Base-by-base conservation (phyloP, 495 filamentous ascomycete species). In the Trichocladium antarcticum region DNA sequence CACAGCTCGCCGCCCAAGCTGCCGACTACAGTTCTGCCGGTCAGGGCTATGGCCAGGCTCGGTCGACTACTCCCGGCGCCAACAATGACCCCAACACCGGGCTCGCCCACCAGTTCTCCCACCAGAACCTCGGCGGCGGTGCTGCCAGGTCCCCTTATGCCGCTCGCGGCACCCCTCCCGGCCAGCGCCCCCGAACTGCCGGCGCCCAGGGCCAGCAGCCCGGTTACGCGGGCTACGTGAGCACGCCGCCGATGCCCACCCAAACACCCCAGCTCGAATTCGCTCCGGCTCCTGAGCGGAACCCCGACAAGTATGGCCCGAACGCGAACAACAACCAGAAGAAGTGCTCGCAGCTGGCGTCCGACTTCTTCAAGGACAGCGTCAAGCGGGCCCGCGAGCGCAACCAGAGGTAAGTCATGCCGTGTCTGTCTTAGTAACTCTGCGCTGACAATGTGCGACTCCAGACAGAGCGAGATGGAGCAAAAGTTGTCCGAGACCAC, bases 331-430 rank as follows among this genome's bases (percentile, higher is more conserved):
- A 81, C 58, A 86, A 88, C 64, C 75, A 85, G 57, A 84, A 82
- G 68, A 86, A 84, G 66, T 82, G 82, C 56, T 79, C 79, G 20
- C 82, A 83, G 63, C 61, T 89, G 54, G 87, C 89, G 40, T 83
- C 80, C 45, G 81, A 85, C 49, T 96, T 96, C 73, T 96, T 96
- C 77, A 85, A 89, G 69, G 87, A 96, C 66, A 94, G 88, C 61
- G 92, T 96, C 21, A 84, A 89, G 69, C 79, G 87, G 47, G 89
- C 89, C 38, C 78, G 86, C 42, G 89, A 95, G 65, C 81, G 89
- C 47, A 96, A 96, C 65, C 76, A 87, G 68, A 82, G 89, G 89
- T 90, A 66, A 61, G 77, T 68, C 22, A 1, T 37, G n/a, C 14
- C 12, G 11, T 15, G n/a, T 27, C 3, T 27, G 34, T 5, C 21